Base-by-base conservation (phyloP, 1,284 basidiomycete genomes). In the Heterobasidion occidentale region DNA sequence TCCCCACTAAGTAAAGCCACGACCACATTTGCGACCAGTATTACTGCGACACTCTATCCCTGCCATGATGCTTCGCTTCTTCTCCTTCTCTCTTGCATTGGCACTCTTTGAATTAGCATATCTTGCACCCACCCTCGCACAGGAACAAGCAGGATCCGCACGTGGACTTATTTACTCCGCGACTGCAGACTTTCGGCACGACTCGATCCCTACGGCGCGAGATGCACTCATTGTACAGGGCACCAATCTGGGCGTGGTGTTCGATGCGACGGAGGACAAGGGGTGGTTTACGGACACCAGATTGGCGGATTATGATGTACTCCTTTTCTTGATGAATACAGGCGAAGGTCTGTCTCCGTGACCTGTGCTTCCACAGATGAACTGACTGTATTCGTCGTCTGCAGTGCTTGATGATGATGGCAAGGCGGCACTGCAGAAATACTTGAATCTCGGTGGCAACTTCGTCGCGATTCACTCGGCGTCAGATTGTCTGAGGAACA, bases 181-280 rank as follows among this genome's bases (percentile, higher is more conserved):
- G 7, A 83, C 80, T 0, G 63, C 66, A 44, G 74, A 73, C 15
- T 85, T 77, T 63, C 74, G 86, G 53, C 90, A 92, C 68, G 88
- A 90, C 63, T 88, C 86, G 2, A 92, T 92, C 57, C 88, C 88
- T 0, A 83, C 80, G 2, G 84, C 84, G 20, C 79, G 84, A 42
- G 68, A 77, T 46, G 82, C 83, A 1, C 75, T 91, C 50, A 68
- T 74, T 27, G 61, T 70, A 0, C 71, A 79, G 6, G 76, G 79
- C 46, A 60, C 70, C 8, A 59, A 66, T 14, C 74, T 77, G 63
- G 71, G 78, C 56, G 75, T 86, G 34, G 63, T 73, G 15, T 88
- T 92, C 61, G 78, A 80, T 52, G 74, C 83, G 46, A 86, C 86
- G 12, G 88, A 91, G 65, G 86, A 89, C 63, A 65, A 71, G 57